phyloP scores from a whole-genome alignment of 345 rosid genomes.

The Geranium brycei region DNA sequence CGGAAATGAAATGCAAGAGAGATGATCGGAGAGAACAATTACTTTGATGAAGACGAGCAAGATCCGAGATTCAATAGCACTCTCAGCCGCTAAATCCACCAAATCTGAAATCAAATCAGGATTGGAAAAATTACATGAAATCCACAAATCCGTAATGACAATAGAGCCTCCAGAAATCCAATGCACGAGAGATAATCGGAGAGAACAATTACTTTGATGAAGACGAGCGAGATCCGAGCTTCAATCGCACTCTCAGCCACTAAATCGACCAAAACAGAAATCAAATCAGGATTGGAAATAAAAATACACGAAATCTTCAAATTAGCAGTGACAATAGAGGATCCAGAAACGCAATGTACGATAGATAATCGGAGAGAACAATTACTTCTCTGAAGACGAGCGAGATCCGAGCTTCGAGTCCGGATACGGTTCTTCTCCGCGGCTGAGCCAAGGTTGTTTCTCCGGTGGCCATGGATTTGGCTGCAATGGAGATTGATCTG shows the following conservation, averaged over 20 bases:
- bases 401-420: constrained; percentile 57
- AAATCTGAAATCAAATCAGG: constrained; percentile 34
- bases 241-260: constrained; percentile 39
- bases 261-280: constrained; percentile 55
- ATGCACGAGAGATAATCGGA: background rate
- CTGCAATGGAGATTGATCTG: constrained; percentile 12
- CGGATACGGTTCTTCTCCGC: constrained; percentile 36
- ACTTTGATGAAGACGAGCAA: constrained; percentile 75
- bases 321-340: background rate
- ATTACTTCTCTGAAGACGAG: constrained; percentile 71
- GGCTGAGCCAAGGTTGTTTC: constrained; percentile 17
- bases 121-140: background rate
- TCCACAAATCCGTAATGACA: background rate
- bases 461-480: constrained; percentile 22
- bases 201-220: constrained; percentile 55
- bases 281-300: background rate
- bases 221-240: constrained; percentile 64
- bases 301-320: background rate
- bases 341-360: background rate
- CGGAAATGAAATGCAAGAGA: background rate
- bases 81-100: constrained; percentile 52
- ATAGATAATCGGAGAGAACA: constrained; percentile 11
- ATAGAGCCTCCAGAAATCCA: background rate
- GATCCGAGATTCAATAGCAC: constrained; percentile 39
- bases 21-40: constrained; percentile 19